phyloP scores from a whole-genome alignment of 2,329 filamentous ascomycete species.

The Paecilomyces formosus region DNA sequence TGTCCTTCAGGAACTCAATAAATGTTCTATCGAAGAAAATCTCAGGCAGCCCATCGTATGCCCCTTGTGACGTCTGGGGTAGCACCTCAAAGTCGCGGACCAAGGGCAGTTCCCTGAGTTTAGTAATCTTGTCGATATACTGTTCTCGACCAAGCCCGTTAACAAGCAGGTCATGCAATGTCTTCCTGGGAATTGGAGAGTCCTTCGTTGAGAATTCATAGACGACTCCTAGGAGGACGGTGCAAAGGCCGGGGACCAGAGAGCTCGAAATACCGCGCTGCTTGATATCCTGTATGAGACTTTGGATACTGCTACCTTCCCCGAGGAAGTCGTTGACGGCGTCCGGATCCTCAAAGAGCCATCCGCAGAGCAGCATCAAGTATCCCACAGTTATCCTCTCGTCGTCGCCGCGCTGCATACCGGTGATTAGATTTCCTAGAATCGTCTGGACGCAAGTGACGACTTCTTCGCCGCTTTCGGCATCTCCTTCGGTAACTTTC shows the following conservation, averaged over 20 bases:
- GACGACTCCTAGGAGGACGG: constrained; percentile 74
- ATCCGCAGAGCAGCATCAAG: constrained; percentile 78
- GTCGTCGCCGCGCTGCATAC: constrained; percentile 68
- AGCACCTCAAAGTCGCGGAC: constrained; percentile 86
- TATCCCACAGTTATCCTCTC: constrained; percentile 75
- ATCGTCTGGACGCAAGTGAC: constrained; percentile 89
- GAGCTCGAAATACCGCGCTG: constrained; percentile 53
- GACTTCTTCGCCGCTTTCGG: constrained; percentile 83
- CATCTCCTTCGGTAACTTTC: constrained; percentile 80
- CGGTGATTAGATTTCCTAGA: constrained; percentile 74
- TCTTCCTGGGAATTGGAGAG: constrained; percentile 76
- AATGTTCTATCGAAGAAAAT: constrained; percentile 82
- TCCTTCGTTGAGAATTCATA: constrained; percentile 99
- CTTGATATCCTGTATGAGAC: constrained; percentile 67
- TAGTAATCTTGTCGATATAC: constrained; percentile 74
- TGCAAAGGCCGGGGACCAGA: constrained; percentile 73
- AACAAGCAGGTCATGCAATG: constrained; percentile 69
- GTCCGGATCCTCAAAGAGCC: constrained; percentile 87
- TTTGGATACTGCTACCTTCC: constrained; percentile 88
- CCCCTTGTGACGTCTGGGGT: constrained; percentile 57
- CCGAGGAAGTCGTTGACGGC: constrained; percentile 88
- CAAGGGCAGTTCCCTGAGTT: constrained; percentile 67
- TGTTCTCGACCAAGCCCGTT: constrained; percentile 75
- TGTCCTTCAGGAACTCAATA: constrained; percentile 92
- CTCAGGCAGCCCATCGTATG: constrained; percentile 56